Conservation (phyloP, 2,329 filamentous ascomycete species). For the Thyridium curvatum region DNA sequence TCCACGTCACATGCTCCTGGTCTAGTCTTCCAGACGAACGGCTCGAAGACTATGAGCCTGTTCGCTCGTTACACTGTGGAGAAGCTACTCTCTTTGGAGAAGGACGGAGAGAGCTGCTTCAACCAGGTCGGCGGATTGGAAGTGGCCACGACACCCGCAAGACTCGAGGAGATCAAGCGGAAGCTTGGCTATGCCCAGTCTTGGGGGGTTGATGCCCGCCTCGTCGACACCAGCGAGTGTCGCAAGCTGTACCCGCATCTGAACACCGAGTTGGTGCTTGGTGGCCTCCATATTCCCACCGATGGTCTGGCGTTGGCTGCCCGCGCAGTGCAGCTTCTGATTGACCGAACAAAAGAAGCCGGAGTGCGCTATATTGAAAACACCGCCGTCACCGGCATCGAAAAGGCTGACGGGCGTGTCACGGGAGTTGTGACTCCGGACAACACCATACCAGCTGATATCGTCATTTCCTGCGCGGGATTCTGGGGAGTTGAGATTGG, state of each 20-base stretch:
- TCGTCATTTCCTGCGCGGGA: conserved; percentile 56
- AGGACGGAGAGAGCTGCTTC: conserved; percentile 46
- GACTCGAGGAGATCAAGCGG: conserved; percentile 55
- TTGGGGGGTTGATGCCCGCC: conserved; percentile 50
- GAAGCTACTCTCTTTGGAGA: conserved; percentile 47
- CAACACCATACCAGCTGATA: conserved; percentile 48
- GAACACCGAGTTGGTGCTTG: conserved; percentile 45
- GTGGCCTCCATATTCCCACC: conserved; percentile 52
- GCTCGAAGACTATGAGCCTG: conserved; percentile 49
- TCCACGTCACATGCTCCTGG: conserved; percentile 61
- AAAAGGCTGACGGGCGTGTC: conserved; percentile 38
- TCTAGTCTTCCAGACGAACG: conserved; percentile 57
- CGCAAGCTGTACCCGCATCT: conserved; percentile 46
- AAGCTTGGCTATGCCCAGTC: conserved; percentile 55
- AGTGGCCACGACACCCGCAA: conserved; percentile 52
- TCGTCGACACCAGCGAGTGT: conserved; percentile 48
- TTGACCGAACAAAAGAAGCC: conserved; percentile 48
- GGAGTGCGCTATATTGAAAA: conserved; percentile 51
- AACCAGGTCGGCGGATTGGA: conserved; percentile 59
- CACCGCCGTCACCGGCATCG: conserved; percentile 53
- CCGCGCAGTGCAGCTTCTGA: conserved; percentile 54
- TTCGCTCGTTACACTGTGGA: conserved; percentile 57
- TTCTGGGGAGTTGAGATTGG: conserved; percentile 63
- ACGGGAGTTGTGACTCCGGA: conserved; percentile 48
- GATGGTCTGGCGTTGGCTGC: conserved; percentile 57